Evolutionary conservation across 208 protist genomes (phyloP).

Genomic region (Acanthamoeba castellanii): DNA sequence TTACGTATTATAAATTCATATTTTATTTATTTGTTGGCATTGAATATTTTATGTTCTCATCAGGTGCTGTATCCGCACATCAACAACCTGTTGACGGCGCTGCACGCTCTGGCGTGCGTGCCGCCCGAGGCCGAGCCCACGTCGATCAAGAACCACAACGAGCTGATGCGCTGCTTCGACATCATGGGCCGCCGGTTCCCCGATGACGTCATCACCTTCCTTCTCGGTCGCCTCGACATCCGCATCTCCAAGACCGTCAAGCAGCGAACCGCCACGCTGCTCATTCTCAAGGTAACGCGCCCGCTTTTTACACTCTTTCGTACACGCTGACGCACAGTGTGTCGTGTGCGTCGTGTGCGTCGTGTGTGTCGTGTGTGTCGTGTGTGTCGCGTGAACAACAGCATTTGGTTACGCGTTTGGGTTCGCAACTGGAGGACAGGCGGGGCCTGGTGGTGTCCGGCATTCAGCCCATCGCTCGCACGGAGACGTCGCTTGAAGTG

Average conservation of each 20-base stretch:
- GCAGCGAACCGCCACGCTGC: constrained; percentile 30
- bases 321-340: not conserved
- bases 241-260: constrained; percentile 55
- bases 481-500: constrained; percentile 78
- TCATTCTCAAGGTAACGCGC: constrained; percentile 75
- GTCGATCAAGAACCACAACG: constrained; percentile 82
- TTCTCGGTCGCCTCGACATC: constrained; percentile 79
- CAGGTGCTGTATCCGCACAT: constrained; percentile 72
- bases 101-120: constrained; percentile 78
- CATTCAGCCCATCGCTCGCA: constrained; percentile 77
- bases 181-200: constrained; percentile 75
- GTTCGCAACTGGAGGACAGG: constrained; percentile 71
- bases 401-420: not conserved
- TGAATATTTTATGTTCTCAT: too few species aligned
- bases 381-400: not conserved
- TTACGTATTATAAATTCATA: not conserved
- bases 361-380: too few species aligned
- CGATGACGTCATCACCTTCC: constrained; percentile 76
- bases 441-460: constrained; percentile 81
- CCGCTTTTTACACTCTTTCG: not conserved
- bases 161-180: constrained; percentile 86
- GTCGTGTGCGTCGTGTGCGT: too few species aligned
- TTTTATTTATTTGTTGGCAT: too few species aligned
- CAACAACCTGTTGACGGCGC: constrained; percentile 53
- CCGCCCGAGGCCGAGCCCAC: constrained; percentile 72